Evolutionary conservation across 257 asterid genomes (phyloP).

Genomic region (Echium plantagineum): DNA sequence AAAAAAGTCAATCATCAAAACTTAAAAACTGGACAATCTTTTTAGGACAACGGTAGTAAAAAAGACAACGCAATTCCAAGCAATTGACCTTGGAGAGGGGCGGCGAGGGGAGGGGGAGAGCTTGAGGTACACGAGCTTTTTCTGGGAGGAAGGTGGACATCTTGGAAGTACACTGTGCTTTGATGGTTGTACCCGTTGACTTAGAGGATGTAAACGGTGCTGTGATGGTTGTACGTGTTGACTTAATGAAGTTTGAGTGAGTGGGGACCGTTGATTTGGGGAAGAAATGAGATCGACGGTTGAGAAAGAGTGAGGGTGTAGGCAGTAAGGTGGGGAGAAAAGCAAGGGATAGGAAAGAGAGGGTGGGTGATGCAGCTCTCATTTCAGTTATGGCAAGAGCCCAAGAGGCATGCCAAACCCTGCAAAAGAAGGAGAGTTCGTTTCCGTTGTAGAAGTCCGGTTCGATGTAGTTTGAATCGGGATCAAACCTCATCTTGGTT

Average conservation of each 20-base stretch:
- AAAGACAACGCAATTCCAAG: no score
- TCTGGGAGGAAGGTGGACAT: constrained; percentile 48
- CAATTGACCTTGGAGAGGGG: constrained; percentile 44
- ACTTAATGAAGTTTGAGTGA: neutral
- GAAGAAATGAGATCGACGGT: constrained; percentile 15
- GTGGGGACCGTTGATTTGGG: neutral
- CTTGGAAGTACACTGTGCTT: constrained; percentile 45
- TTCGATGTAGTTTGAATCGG: no score
- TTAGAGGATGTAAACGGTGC: constrained; percentile 30
- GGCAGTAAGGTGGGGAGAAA: constrained; percentile 20
- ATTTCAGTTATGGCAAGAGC: no score
- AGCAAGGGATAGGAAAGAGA: constrained; percentile 23
- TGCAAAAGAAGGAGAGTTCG: no score
- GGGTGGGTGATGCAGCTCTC: constrained; percentile 11
- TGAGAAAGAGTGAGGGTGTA: constrained; percentile 17
- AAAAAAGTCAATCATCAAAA: no score
- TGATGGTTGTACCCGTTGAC: constrained; percentile 17
- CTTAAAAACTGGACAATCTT: no score
- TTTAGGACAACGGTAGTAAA: no score
- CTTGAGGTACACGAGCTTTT: constrained; percentile 67
- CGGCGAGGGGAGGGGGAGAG: constrained; percentile 42
- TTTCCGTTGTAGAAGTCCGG: no score
- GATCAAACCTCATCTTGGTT: no score
- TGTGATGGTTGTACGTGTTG: constrained; percentile 16
- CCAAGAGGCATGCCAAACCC: no score